Base-by-base conservation (phyloP, 1,139 yeast species). In the Hansenula sp. region DNA sequence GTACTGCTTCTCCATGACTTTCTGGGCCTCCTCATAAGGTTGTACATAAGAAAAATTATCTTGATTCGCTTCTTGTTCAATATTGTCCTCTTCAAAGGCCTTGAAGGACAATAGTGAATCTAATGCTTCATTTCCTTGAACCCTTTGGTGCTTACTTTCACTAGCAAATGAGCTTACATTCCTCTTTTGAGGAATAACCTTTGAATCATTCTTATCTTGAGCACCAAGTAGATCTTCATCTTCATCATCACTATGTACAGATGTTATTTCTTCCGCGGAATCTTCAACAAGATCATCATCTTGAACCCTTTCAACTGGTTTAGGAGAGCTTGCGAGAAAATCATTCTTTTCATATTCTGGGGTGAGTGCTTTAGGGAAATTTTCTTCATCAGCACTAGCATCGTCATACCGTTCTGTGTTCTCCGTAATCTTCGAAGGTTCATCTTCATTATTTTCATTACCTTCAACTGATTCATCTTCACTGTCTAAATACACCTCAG, bases 1-100 rank as follows among this genome's bases (percentile, higher is more conserved):
- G 29, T 42, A 45, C 28, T 46, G 46, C 18, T 44, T 47, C 4
- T 50, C 46, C 49, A 47, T 45, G 3, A 39, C 50, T 7, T 29
- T 30, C 5, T 30, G 36, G 4, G 48, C 52, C 14, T 42, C 41
- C 7, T 38, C 17, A 4, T 32, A 21, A 1, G 44, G 45, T 9
- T 20, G 21, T 2, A 29, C 26, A 11, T 31, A 40, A 5, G 36
- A 33, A 21, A 30, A 24, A 24, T 10, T 13, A 8, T 24, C 26
- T 8, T 24, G 9, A 11, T 24, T 13, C 4, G 8, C 13, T 4
- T 24, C 26, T 24, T 24, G 26, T 24, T 6, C 34, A 1, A 29
- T 12, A 9, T 11, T 32, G 26, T 37, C 39, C 17, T 38, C 44
- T 17, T 47, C 51, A 40, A 41, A 44, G 2, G 47, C 48, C 12